Evolutionary conservation across 139 green algal species (phyloP), one percentile per base, ranked within the genome.

Genomic region (Pleodorina starrii): DNA sequence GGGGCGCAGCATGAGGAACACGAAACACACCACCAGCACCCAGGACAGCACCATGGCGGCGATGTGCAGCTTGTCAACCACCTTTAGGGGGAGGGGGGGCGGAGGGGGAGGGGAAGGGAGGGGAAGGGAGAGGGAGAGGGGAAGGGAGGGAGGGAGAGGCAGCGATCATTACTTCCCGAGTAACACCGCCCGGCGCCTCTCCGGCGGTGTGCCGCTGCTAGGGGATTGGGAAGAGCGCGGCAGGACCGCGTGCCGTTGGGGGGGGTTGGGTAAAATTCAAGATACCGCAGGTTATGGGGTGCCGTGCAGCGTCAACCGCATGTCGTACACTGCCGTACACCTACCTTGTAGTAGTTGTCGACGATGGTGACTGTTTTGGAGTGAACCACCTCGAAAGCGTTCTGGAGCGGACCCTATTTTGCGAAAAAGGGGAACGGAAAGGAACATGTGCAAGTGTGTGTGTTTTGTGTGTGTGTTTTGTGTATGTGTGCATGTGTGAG

Each of bases 1-100:
- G 46, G 91, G 91, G 17, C 85, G 86, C 85, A 92, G 80, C 63
- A 94, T 85, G 32, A 85, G 27, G 66, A 91, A 57, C 66, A 90
- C 66, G 38, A 91, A 86, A 16, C 40, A 35, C 1, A 91, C 25
- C 6, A 54, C 68, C 16, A 90, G 46, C 27, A 84, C 38, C 59
- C 91, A 79, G 72, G 32, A 90, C 35, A 91, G 40, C 42, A 90
- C 80, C 46, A 90, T 89, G 29, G 85, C 83, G 6, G 86, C 43
- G 0, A 90, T 46, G 57, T 94, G 91, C 14, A 90, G 63, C 36
- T 50, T 74, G 23, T 84, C 71, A 5, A 94, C 46, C 48, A 69
- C 29, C 42, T 66, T 38, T 60, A 10, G 46, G 35, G 46, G 10
- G 35, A 38, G 23, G n/a, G 75, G 32, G n/a, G 32, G 1, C 17